Evolutionary conservation across 1,284 basidiomycete species (phyloP).

Genomic region (Athelia psychrophila): DNA sequence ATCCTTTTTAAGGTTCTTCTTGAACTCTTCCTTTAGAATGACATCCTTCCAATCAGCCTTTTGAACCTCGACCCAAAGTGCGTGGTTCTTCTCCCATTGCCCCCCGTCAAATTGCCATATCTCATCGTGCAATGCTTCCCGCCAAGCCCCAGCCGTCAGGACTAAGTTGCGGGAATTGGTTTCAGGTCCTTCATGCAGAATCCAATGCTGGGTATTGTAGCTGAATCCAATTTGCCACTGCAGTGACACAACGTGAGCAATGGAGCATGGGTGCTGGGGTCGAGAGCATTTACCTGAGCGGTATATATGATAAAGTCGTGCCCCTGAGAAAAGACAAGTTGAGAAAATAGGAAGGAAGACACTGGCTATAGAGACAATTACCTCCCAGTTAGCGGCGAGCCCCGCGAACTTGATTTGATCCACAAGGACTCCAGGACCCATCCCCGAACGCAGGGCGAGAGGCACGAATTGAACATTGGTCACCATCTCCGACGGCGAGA

Average conservation of each 20-base stretch:
- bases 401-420: conserved; percentile 52
- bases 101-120: conserved; percentile 76
- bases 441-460: conserved; percentile 38
- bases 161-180: conserved; percentile 53
- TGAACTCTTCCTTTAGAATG: conserved; percentile 71
- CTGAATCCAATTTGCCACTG: conserved; percentile 46
- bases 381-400: conserved; percentile 60
- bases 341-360: neutral
- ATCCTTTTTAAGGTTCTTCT: conserved; percentile 65
- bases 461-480: conserved; percentile 48
- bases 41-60: conserved; percentile 74
- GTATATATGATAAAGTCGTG: conserved; percentile 47
- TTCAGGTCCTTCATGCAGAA: conserved; percentile 62
- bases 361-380: conserved; percentile 25
- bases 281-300: conserved; percentile 29
- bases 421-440: conserved; percentile 47
- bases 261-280: neutral
- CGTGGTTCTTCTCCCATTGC: conserved; percentile 61
- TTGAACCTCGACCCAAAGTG: conserved; percentile 68
- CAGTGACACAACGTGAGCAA: neutral
- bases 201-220: conserved; percentile 38
- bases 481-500: conserved; percentile 47
- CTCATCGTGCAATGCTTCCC: conserved; percentile 56
- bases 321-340: conserved; percentile 26
- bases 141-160: conserved; percentile 48